Evolutionary conservation across 2,329 filamentous ascomycete genomes (phyloP), one percentile per base, ranked within the genome.

Genomic region (Monosporascus sp.): DNA sequence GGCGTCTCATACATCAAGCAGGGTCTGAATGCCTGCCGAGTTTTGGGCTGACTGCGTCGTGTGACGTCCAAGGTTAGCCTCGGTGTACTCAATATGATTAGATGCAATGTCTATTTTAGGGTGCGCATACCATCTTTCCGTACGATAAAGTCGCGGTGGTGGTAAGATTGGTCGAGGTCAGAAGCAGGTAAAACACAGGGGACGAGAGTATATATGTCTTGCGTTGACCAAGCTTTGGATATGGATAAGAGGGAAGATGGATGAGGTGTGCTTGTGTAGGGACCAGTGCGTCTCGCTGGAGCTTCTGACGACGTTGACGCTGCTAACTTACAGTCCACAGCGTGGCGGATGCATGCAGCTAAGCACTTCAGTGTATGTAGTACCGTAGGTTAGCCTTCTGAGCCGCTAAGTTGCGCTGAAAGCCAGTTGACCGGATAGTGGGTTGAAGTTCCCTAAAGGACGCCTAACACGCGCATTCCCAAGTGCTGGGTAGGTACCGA

Each of bases 11-110:
- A 99, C 94, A 77, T 97, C 94, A 77, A 99, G 91, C 69, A 99
- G 86, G 70, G 93, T 97, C 78, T 97, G 93, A 72, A 99, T 99
- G 74, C 94, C 94, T 68, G 90, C 87, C 62, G 94, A 97, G 80
- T 97, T 97, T 78, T 97, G 94, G 70, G 93, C 94, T 72, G 94
- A 94, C 93, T 97, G 69, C 65, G 45, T 54, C n/a, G n/a, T 55
- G 50, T 50, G 48, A 50, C 60, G 31, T 52, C 55, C 48, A 67
- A 64, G 60, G 55, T 61, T 60, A 64, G 51, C 51, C 53, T 35
- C 40, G 47, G 38, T 49, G 50, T 26, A 51, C 49, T 41, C 45
- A 52, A 28, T 15, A 14, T 6, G 38, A 11, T 38, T 37, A 38
- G 15, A 17, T 17, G 58, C 55, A 8, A 28, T 59, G 54, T 8